Percentiles rank a stretch among this genome's conserved stretches.
phyloP scores from a whole-genome alignment of 352 stramenopile genomes.

The Blastocystis sp. region DNA sequence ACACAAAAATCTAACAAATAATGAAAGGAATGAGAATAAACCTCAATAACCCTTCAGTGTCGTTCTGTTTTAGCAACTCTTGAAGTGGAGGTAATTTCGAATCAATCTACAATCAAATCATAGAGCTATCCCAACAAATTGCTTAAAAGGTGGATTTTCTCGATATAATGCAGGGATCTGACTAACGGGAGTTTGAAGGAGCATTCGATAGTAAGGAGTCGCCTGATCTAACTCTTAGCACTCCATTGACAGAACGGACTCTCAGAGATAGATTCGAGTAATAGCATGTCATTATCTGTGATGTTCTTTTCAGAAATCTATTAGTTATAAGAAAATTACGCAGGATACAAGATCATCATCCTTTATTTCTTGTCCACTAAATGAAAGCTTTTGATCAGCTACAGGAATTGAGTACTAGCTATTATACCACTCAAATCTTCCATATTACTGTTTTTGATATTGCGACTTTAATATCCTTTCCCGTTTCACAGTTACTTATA shows the following conservation, averaged over 20 bases:
- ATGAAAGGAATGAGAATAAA: background rate
- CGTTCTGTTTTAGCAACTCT: background rate
- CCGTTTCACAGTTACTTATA: conserved; percentile 8
- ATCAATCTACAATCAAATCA: background rate
- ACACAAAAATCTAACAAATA: background rate
- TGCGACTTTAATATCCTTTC: conserved; percentile 40
- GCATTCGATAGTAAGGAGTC: background rate
- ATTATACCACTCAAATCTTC: background rate
- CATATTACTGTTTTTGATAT: conserved; percentile 24
- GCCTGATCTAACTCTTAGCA: background rate
- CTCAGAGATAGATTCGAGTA: conserved; percentile 1
- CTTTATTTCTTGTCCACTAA: conserved; percentile 6
- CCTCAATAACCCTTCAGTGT: background rate
- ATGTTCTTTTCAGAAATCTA: conserved; percentile 8
- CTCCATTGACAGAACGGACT: background rate
- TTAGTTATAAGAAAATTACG: background rate
- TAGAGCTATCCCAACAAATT: background rate
- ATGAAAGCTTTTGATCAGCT: conserved; percentile 26
- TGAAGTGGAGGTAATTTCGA: background rate
- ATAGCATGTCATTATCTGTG: conserved; percentile 15
- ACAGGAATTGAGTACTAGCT: conserved; percentile 54
- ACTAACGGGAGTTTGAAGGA: background rate
- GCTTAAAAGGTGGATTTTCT: background rate
- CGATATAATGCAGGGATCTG: background rate
- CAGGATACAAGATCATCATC: background rate